These are phyloP conservation scores for Hyaloscypha variabilis DNA, from an alignment of 495 filamentous ascomycete genomes.

Conservation along the genomic window DNA sequence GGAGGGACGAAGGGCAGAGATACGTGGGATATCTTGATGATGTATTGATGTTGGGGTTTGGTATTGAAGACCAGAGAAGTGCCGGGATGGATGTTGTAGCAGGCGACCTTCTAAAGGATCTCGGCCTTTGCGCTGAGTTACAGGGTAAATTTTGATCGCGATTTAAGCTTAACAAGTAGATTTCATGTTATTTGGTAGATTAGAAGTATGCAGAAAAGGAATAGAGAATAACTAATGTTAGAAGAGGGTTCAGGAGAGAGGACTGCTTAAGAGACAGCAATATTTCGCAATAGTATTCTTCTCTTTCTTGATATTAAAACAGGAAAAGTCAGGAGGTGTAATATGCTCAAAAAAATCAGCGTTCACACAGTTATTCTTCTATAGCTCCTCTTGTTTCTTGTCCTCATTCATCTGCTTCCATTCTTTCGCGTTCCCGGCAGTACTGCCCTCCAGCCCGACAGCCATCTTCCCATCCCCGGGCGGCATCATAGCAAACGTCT, in stretches of 20 bases:
- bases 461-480: conserved; percentile 27
- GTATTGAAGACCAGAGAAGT: conserved; percentile 47
- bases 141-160: not conserved
- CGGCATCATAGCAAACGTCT: conserved; percentile 57
- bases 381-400: not conserved
- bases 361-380: not conserved
- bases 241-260: too few species aligned
- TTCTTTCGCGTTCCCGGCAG: not conserved
- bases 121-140: conserved; percentile 31
- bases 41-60: conserved; percentile 49
- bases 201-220: too few species aligned
- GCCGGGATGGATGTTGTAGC: conserved; percentile 50
- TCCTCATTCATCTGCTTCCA: not conserved
- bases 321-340: too few species aligned
- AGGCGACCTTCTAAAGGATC: conserved; percentile 44
- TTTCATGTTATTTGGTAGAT: too few species aligned
- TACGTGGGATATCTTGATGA: conserved; percentile 56
- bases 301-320: too few species aligned
- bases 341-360: too few species aligned
- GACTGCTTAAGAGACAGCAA: too few species aligned
- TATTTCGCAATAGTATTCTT: too few species aligned
- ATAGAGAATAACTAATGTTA: too few species aligned
- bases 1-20: conserved; percentile 44
- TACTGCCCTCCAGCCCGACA: not conserved
- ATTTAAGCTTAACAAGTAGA: not conserved